Evolutionary conservation across 192 early-diverging fungal species (phyloP).

Genomic region (Rhizophagus prolifer): DNA sequence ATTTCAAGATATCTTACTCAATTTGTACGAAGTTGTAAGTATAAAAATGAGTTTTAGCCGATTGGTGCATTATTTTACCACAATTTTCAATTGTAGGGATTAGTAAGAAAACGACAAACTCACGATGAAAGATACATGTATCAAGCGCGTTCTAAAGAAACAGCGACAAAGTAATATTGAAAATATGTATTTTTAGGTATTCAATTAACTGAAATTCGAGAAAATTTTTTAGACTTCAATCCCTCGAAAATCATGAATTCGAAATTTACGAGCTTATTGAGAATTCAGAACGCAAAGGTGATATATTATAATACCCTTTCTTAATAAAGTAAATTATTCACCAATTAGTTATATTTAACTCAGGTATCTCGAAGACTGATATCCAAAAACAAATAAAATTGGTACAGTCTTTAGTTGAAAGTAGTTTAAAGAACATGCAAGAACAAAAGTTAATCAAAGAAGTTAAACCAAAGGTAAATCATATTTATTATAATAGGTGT

Average conservation of each 20-base stretch:
- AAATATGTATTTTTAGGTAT: background rate
- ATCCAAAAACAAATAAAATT: constrained; percentile 12
- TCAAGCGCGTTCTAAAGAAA: constrained; percentile 21
- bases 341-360: background rate
- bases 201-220: background rate
- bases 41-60: background rate
- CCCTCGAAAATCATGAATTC: constrained; percentile 4
- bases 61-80: background rate
- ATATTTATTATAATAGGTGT: background rate
- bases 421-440: constrained; percentile 10
- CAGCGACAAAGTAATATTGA: background rate
- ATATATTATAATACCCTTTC: background rate
- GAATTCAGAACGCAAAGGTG: constrained; percentile 19
- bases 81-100: background rate
- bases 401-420: constrained; percentile 8
- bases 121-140: constrained; percentile 16
- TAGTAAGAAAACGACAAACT: constrained; percentile 21
- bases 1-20: constrained; percentile 8
- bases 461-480: constrained; percentile 14
- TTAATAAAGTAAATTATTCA: background rate
- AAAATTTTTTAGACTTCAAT: constrained; percentile 11
- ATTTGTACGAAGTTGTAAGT: constrained; percentile 6
- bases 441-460: constrained; percentile 17
- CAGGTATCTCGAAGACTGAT: constrained; percentile 12
- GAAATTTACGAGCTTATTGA: constrained; percentile 18